Conservation (phyloP, 495 filamentous ascomycete species). For the Parathielavia hyrcaniae region DNA sequence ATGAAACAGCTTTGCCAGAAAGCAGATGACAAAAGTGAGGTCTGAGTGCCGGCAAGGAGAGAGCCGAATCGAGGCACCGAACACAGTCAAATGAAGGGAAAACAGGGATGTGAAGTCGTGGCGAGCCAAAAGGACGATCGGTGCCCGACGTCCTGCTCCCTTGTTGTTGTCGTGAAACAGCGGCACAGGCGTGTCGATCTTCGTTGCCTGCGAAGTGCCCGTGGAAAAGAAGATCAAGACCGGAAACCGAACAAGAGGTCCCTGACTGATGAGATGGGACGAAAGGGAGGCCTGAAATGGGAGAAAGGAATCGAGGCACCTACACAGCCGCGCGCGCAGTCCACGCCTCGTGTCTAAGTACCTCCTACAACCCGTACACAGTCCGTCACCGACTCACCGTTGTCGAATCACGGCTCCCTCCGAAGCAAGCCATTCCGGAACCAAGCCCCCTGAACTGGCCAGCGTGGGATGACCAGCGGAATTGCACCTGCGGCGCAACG, state of each 20-base stretch:
- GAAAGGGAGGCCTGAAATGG: slow-evolving; percentile 8
- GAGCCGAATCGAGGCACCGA: background rate
- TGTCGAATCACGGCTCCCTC: slow-evolving; percentile 2
- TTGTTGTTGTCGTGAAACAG: background rate
- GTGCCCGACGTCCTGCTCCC: background rate
- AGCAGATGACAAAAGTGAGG: background rate
- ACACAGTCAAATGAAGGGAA: background rate
- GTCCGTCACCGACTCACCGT: background rate
- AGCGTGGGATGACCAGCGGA: slow-evolving; percentile 11
- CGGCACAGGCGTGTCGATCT: slow-evolving; percentile 1
- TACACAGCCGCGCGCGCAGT: slow-evolving; percentile 3
- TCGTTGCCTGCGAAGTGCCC: too few relatives aligned
- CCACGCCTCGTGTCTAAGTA: background rate
- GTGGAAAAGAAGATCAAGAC: background rate
- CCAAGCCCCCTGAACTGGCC: background rate
- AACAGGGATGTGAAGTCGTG: background rate
- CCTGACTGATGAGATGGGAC: background rate
- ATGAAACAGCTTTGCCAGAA: background rate
- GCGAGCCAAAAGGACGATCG: background rate
- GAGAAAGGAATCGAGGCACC: background rate
- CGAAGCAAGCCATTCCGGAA: slow-evolving; percentile 6
- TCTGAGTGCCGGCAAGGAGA: background rate
- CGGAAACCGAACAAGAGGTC: background rate
- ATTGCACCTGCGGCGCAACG: slow-evolving; percentile 9
- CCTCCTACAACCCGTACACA: too few relatives aligned